Base-by-base conservation (phyloP, 1,284 basidiomycete species). In the Pseudozyma sp. region DNA sequence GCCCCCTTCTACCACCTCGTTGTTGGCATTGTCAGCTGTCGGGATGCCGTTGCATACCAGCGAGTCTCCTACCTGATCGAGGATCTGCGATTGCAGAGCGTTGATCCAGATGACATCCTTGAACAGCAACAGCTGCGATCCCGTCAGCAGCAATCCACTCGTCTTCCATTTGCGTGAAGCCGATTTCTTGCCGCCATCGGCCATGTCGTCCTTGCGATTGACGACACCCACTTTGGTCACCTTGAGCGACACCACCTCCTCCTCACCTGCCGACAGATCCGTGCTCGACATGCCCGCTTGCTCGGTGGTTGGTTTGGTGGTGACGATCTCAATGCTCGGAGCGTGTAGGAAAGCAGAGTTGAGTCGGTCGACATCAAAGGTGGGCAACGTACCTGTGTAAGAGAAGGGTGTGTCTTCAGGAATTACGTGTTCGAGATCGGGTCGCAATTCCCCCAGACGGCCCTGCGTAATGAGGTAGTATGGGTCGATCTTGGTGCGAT, bases 81-180 rank as follows among this genome's bases (percentile, higher is more conserved):
- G 85, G 19, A 88, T 86, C 81, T 90, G 89, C 48, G 89, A 87
- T 56, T 89, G 87, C 25, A 94, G 85, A 12, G 81, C 81, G 18
- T 64, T 67, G 7, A 90, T 90, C 90, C 90, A 92, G 9, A 89
- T 86, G 1, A 90, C 86, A 85, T 98, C 95, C 70, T 93, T 93
- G 86, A 95, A 95, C 83, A 98, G 92, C 49, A 98, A 88, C 10
- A 99, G 87, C 82, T 97, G 95, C 9, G 94, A 94, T 36, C 91
- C 91, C 4, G 95, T 95, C 57, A 99, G 88, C 56, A 97, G 88
- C 10, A 95, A 91, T 67, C 90, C 92, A 89, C 91, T 96, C 38
- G 90, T 87, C 80, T 89, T 92, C 96, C 96, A 99, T 86, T 95
- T 97, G 51, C 93, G 89, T 74, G 89, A 91, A 34, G 87, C 87